Conservation (phyloP, 257 asterid genomes). For the Ocimum tenuiflorum region DNA sequence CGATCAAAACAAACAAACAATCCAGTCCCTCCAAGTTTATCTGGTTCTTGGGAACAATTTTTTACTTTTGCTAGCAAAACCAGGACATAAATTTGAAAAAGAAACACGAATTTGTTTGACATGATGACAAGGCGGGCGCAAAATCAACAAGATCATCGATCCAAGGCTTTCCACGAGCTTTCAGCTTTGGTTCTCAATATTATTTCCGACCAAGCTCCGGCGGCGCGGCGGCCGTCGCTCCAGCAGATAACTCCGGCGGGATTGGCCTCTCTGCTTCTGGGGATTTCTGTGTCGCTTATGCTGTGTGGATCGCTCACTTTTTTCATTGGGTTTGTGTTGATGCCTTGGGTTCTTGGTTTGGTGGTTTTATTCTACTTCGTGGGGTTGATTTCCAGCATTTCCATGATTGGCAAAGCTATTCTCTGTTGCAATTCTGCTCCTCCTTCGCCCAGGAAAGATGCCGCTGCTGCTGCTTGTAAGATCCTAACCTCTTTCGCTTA, state of each 20-base stretch:
- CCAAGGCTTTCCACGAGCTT: conserved; percentile 35
- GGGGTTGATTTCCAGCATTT: conserved; percentile 68
- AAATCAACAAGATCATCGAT: conserved; percentile 26
- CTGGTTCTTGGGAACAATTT: no score
- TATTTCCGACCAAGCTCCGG: conserved; percentile 18
- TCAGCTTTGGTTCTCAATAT: conserved; percentile 38
- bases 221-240: conserved; percentile 20
- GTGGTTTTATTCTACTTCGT: conserved; percentile 59
- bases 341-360: conserved; percentile 93
- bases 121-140: conserved; percentile 32
- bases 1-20: no score
- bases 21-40: no score
- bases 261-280: conserved; percentile 66
- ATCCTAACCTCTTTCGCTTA: no score
- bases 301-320: conserved; percentile 84
- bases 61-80: background rate
- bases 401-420: conserved; percentile 71
- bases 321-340: conserved; percentile 76
- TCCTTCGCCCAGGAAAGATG: conserved; percentile 44
- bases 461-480: no score
- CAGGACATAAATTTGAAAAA: no score
- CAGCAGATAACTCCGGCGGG: conserved; percentile 71
- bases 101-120: no score
- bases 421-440: conserved; percentile 34
- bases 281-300: conserved; percentile 69